Evolutionary conservation across 805 yeast genomes (phyloP).

Genomic region (Candida tallmaniae): DNA sequence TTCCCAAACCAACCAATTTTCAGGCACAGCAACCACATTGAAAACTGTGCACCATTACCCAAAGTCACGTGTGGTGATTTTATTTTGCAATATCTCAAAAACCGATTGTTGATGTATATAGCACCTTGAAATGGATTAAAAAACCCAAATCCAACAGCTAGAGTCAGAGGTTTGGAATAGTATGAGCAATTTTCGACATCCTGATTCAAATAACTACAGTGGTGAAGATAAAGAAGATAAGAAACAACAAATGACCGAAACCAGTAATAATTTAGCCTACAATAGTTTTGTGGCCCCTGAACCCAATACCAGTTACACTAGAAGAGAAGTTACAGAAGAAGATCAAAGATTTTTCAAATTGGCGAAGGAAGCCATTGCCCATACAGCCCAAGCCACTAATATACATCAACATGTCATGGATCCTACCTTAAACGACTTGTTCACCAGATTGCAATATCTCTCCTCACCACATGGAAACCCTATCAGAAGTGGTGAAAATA

Average conservation of each 20-base stretch:
- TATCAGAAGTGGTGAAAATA: constrained; percentile 27
- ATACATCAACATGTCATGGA: constrained; percentile 38
- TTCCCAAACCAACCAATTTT: too few relatives aligned
- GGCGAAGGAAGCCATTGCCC: constrained; percentile 59
- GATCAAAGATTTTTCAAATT: constrained; percentile 53
- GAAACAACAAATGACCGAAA: too few relatives aligned
- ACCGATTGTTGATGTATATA: too few relatives aligned
- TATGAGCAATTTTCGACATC: too few relatives aligned
- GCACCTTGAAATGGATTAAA: too few relatives aligned
- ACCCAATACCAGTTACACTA: constrained; percentile 12
- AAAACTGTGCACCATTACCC: constrained; percentile 4
- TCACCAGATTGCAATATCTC: constrained; percentile 55
- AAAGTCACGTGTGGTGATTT: constrained; percentile 8
- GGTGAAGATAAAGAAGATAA: too few relatives aligned
- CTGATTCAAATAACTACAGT: too few relatives aligned
- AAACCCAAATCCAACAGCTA: too few relatives aligned
- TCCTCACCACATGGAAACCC: constrained; percentile 57
- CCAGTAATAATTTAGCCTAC: too few relatives aligned
- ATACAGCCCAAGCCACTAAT: constrained; percentile 32
- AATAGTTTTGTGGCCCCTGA: constrained; percentile 5
- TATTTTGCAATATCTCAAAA: constrained; percentile 1
- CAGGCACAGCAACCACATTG: too few relatives aligned
- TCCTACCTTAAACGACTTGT: constrained; percentile 59
- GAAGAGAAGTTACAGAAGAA: constrained; percentile 10
- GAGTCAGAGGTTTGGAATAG: too few relatives aligned